Evolutionary conservation across 768 basidiomycete species (phyloP).

Genomic region (Filobasidium wieringae): DNA sequence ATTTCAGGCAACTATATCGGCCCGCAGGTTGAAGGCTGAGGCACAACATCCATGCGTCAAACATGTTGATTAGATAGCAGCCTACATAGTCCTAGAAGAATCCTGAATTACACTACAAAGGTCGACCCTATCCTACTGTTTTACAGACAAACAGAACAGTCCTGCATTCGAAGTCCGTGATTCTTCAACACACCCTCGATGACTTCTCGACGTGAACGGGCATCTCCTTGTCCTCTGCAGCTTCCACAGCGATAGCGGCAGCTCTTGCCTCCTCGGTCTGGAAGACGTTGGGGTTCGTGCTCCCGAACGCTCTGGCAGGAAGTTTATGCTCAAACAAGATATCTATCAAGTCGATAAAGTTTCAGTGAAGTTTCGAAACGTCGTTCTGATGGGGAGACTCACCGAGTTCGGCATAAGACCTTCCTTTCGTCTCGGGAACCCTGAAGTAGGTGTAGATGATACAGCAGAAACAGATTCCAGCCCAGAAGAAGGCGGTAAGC

Average conservation of each 20-base stretch:
- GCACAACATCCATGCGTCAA: too few relatives aligned
- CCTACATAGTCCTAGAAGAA: too few relatives aligned
- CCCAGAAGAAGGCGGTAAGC: conserved; percentile 19
- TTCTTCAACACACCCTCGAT: conserved; percentile 1
- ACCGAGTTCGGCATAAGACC: conserved; percentile 12
- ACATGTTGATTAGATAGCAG: too few relatives aligned
- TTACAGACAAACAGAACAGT: too few relatives aligned
- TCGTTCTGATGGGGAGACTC: too few relatives aligned
- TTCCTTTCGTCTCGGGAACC: conserved; percentile 8
- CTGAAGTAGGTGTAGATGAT: conserved; percentile 15
- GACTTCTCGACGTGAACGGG: conserved; percentile 9
- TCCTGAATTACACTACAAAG: too few relatives aligned
- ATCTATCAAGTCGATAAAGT: background rate
- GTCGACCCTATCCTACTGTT: too few relatives aligned
- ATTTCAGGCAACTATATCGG: too few relatives aligned
- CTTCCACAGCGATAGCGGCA: conserved; percentile 4
- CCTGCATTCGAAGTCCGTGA: too few relatives aligned
- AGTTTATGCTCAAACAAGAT: conserved; percentile 30
- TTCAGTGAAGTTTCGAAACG: too few relatives aligned
- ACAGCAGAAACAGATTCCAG: conserved; percentile 3
- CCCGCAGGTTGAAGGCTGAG: too few relatives aligned
- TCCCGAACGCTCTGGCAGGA: conserved; percentile 28
- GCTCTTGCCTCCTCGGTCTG: background rate
- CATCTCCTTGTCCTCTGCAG: conserved; percentile 11
- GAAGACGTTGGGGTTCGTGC: conserved; percentile 10